Percentiles rank a stretch among this genome's conserved stretches.
Conservation (phyloP, 352 stramenopile genomes). For the Phytophthora aleatoria region DNA sequence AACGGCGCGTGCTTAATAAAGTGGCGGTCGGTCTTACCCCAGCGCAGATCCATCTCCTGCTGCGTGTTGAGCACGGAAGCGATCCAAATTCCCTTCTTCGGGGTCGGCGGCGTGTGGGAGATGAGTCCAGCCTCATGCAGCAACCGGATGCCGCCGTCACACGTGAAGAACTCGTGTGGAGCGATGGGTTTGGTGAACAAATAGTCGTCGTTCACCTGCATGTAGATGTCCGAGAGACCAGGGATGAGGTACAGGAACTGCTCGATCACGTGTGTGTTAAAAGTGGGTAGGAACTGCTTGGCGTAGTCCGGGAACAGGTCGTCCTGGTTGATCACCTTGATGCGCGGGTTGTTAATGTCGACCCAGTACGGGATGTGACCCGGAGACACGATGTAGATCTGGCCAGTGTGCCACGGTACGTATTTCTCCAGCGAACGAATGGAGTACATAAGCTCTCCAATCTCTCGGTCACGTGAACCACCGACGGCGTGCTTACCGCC, state of each 20-base stretch:
- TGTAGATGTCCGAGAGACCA: slow-evolving; percentile 86
- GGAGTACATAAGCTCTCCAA: slow-evolving; percentile 89
- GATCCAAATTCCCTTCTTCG: slow-evolving; percentile 90
- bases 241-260: slow-evolving; percentile 89
- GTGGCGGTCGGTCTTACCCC: slow-evolving; percentile 75
- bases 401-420: slow-evolving; percentile 80
- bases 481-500: slow-evolving; percentile 76
- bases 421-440: slow-evolving; percentile 88
- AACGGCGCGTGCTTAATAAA: slow-evolving; percentile 92
- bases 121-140: slow-evolving; percentile 81
- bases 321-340: slow-evolving; percentile 90
- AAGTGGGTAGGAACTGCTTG: slow-evolving; percentile 81
- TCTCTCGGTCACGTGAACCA: slow-evolving; percentile 85
- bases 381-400: slow-evolving; percentile 85
- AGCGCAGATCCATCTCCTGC: slow-evolving; percentile 86
- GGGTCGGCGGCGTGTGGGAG: slow-evolving; percentile 68
- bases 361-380: slow-evolving; percentile 87
- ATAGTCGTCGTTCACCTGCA: slow-evolving; percentile 92
- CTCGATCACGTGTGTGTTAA: slow-evolving; percentile 91
- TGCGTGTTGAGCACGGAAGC: slow-evolving; percentile 88
- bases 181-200: slow-evolving; percentile 84
- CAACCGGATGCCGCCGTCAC: slow-evolving; percentile 82
- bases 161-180: slow-evolving; percentile 88
- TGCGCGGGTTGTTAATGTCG: slow-evolving; percentile 78
- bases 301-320: slow-evolving; percentile 84